Conservation (phyloP, 2,329 filamentous ascomycete genomes). For the Arthroderma sp. region DNA sequence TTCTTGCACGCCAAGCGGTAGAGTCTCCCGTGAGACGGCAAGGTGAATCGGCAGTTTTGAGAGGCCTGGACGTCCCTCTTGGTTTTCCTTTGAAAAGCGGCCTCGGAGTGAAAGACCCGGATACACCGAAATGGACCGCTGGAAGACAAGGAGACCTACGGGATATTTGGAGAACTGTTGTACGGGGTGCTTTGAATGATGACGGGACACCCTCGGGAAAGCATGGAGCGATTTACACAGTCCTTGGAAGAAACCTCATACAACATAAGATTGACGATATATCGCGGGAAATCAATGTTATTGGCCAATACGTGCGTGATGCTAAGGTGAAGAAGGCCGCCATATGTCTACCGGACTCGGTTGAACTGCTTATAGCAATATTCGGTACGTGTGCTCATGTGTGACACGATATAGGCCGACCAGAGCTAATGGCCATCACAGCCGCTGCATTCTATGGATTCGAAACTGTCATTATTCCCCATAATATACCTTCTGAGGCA, state of each 20-base stretch:
- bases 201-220: constrained; percentile 49
- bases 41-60: constrained; percentile 73
- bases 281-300: constrained; percentile 72
- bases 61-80: constrained; percentile 72
- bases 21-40: constrained; percentile 67
- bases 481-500: constrained; percentile 56
- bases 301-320: constrained; percentile 65
- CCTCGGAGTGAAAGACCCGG: constrained; percentile 68
- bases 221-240: constrained; percentile 60
- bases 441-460: constrained; percentile 83
- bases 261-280: constrained; percentile 62
- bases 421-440: constrained; percentile 17
- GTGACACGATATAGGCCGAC: background rate
- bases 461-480: constrained; percentile 73
- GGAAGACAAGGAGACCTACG: constrained; percentile 81
- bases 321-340: constrained; percentile 61
- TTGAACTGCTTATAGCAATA: constrained; percentile 69
- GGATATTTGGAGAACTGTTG: constrained; percentile 72
- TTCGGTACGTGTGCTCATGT: constrained; percentile 43
- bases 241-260: constrained; percentile 59
- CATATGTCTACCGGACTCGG: constrained; percentile 82
- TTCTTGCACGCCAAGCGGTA: constrained; percentile 73
- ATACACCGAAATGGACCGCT: constrained; percentile 66
- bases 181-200: constrained; percentile 50
- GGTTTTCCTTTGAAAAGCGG: constrained; percentile 68